Conservation (phyloP, 192 early-diverging fungal species). For the Coemansia sp. region DNA sequence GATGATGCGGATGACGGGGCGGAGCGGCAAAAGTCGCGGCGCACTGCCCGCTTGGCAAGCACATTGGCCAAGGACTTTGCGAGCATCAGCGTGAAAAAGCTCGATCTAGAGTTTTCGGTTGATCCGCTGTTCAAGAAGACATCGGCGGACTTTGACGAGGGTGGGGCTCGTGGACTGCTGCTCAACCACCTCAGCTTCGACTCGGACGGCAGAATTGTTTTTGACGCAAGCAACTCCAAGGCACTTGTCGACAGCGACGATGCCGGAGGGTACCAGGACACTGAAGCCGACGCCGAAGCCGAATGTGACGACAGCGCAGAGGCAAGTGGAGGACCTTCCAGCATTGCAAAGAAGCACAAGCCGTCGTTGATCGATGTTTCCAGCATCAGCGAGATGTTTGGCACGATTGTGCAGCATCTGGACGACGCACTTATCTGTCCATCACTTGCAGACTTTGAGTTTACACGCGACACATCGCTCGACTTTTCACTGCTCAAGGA, state of each 20-base stretch:
- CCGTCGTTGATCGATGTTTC: constrained; percentile 39
- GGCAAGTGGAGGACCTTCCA: not conserved
- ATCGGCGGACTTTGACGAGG: constrained; percentile 97
- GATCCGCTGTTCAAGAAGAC: constrained; percentile 98
- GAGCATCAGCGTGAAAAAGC: constrained; percentile 76
- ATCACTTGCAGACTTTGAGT: constrained; percentile 67
- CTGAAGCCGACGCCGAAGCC: constrained; percentile 14
- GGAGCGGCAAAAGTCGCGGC: constrained; percentile 31
- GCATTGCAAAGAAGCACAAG: constrained; percentile 21
- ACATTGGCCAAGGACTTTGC: constrained; percentile 85
- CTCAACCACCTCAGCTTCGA: constrained; percentile 85
- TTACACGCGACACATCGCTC: constrained; percentile 61
- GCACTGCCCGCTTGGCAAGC: constrained; percentile 52
- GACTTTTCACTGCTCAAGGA: constrained; percentile 62
- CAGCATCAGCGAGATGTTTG: constrained; percentile 34
- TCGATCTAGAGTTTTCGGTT: constrained; percentile 88
- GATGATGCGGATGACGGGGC: constrained; percentile 57
- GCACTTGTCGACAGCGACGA: constrained; percentile 50
- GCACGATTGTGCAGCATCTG: constrained; percentile 29
- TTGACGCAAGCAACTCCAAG: constrained; percentile 86
- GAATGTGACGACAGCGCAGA: constrained; percentile 5
- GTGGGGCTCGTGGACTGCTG: constrained; percentile 87
- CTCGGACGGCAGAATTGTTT: constrained; percentile 83
- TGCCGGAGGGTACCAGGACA: constrained; percentile 15
- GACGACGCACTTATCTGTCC: constrained; percentile 65